These are phyloP conservation scores for Spongospora subterranea DNA, from an alignment of 208 protist species.

Conservation along the genomic window DNA sequence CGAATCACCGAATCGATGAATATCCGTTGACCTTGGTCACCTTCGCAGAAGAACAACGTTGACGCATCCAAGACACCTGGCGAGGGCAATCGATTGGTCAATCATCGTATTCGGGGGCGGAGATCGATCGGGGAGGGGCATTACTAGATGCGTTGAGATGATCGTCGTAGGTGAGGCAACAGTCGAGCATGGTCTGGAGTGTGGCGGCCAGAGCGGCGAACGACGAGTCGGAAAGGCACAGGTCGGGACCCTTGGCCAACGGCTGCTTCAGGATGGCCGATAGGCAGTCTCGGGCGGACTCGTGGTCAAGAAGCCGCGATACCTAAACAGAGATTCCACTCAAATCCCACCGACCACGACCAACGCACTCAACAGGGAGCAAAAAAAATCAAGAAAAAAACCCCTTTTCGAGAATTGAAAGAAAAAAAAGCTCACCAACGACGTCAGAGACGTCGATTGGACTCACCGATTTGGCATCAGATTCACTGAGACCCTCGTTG, in stretches of 20 bases:
- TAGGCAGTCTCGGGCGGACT: not conserved
- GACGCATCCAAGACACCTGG: conserved; percentile 23
- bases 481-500: conserved; percentile 35
- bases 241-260: conserved; percentile 25
- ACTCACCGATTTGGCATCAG: not conserved
- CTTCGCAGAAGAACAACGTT: conserved; percentile 44
- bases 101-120: not conserved
- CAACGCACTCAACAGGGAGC: too few species aligned
- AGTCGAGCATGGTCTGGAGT: conserved; percentile 9
- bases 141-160: conserved; percentile 22
- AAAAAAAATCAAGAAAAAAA: too few species aligned
- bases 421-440: too few species aligned
- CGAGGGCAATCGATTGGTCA: not conserved
- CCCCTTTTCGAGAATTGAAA: too few species aligned
- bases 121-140: not conserved
- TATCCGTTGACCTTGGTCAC: not conserved
- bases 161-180: not conserved
- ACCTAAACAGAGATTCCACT: too few species aligned
- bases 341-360: too few species aligned
- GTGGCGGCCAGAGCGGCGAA: conserved; percentile 41
- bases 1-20: conserved; percentile 50
- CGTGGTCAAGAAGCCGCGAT: not conserved
- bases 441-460: too few species aligned
- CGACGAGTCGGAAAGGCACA: conserved; percentile 49
- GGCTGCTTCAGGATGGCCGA: conserved; percentile 8